Evolutionary conservation across 257 asterid genomes (phyloP), one percentile per base, ranked within the genome.

Genomic region (Plectranthus barbatus): DNA sequence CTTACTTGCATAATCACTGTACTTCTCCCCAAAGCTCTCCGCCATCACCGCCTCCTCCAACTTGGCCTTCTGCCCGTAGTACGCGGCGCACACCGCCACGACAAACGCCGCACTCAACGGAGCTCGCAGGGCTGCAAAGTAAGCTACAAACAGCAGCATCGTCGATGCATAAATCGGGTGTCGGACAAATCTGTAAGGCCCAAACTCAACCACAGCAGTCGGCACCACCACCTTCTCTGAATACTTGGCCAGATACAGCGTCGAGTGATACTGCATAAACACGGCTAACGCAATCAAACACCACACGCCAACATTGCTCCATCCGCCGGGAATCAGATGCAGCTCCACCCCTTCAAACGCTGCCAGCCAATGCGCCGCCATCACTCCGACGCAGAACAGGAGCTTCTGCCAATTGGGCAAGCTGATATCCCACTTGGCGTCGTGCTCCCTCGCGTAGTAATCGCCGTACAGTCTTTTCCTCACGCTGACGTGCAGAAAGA

Each of bases 221-320:
- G 99, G 97, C 62, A 84, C 97, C 55, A 90, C 97, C 54, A 93
- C 94, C 77, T 87, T 90, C 82, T 85, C 94, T 6, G 99, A 93
- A 69, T 93, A 93, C 74, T 93, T 93, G 1, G 99, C 91, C 80
- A 93, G 66, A 74, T 93, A 90, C 75, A 79, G 60, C 0, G 96
- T 80, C 17, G 99, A 81, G 36, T 87, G 84, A 58, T 93, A 87
- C 75, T 93, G 99, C 88, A 82, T 81, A 59, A 82, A 82, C 44
- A 90, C 61, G 0, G 95, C 66, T 74, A 69, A 0, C 62, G 77
- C 45, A 45, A 93, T 83, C 81, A 90, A 66, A 53, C 26, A 74
- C 95, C 96, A 93, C 8, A 89, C 75, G 8, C 66, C 83, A 56
- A 76, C 69, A 71, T 80, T 89, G 67, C 48, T 76, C 89, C 86